A percentile compares a stretch with the other conserved stretches of the same genome.
Conservation (phyloP, 768 basidiomycete species). For the Lyophyllum decastes region DNA sequence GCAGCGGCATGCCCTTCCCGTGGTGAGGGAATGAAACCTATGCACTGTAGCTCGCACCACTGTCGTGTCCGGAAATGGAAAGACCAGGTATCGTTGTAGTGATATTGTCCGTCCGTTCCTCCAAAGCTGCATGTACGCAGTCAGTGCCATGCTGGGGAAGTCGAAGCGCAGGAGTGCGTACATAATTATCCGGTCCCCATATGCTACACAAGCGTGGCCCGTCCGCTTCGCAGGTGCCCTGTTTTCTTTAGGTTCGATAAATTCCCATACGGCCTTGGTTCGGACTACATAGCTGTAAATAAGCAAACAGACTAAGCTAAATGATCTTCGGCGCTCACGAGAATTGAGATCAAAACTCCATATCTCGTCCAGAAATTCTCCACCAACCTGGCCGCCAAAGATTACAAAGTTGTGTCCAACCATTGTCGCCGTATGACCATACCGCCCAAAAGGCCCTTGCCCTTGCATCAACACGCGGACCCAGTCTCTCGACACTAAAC, state of each 20-base stretch:
- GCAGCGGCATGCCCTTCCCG: conserved; percentile 97
- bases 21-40: conserved; percentile 94
- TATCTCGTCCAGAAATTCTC: conserved; percentile 91
- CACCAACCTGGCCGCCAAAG: conserved; percentile 96
- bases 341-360: conserved; percentile 95
- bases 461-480: conserved; percentile 81
- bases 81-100: conserved; percentile 99
- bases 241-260: conserved; percentile 63
- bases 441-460: conserved; percentile 81
- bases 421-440: conserved; percentile 96
- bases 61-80: conserved; percentile 78
- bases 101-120: conserved; percentile 97
- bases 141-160: conserved; percentile 8
- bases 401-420: conserved; percentile 87
- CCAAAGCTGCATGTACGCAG: conserved; percentile 90
- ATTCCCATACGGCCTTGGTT: conserved; percentile 83
- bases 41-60: conserved; percentile 94
- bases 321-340: conserved; percentile 49
- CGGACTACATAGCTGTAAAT: conserved; percentile 57
- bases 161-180: conserved; percentile 49
- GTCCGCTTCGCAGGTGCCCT: conserved; percentile 83
- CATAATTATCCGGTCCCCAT: conserved; percentile 83
- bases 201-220: conserved; percentile 86
- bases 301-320: neutral
- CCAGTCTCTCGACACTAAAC: conserved; percentile 90